Conservation (phyloP, 176 grass and related monocot species). For the Oryza glumipatula region DNA sequence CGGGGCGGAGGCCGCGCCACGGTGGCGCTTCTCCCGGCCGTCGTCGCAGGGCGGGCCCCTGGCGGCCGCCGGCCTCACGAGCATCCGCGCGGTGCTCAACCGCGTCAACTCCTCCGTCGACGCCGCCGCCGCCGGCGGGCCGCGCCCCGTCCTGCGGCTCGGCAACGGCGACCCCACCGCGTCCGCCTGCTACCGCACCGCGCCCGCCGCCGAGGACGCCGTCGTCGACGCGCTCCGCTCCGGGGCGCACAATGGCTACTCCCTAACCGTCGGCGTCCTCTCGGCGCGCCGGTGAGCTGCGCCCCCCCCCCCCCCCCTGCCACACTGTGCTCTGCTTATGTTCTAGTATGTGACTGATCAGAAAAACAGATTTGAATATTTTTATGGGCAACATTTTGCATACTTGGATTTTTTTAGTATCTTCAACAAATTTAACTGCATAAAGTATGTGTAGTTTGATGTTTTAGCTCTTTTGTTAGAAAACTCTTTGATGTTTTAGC, state of each 20-base stretch:
- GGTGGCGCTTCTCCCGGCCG: slow-evolving; percentile 54
- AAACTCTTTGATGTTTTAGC: no score
- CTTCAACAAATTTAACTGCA: no score
- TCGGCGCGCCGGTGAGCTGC: slow-evolving; percentile 56
- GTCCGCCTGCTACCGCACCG: slow-evolving; percentile 70
- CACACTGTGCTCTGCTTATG: no score
- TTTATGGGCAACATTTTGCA: no score
- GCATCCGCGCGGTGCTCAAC: slow-evolving; percentile 57
- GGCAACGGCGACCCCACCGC: slow-evolving; percentile 68
- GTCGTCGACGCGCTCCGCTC: slow-evolving; percentile 65
- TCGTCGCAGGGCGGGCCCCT: slow-evolving; percentile 16
- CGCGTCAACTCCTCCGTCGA: slow-evolving; percentile 44
- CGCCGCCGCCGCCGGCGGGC: slow-evolving; percentile 12
- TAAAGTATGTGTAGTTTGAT: no score
- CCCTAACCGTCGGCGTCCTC: slow-evolving; percentile 39
- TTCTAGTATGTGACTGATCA: no score
- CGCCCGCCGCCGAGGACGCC: slow-evolving; percentile 66
- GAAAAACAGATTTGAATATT: no score
- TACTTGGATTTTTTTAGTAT: no score
- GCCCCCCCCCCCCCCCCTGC: background rate
- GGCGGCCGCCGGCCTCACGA: slow-evolving; percentile 27
- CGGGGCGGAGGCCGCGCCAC: no score
- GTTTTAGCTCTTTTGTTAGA: no score
- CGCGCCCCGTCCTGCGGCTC: slow-evolving; percentile 53
- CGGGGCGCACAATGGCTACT: slow-evolving; percentile 60